Base-by-base conservation (phyloP, 306 rosid genomes). In the Lotus japonicus region DNA sequence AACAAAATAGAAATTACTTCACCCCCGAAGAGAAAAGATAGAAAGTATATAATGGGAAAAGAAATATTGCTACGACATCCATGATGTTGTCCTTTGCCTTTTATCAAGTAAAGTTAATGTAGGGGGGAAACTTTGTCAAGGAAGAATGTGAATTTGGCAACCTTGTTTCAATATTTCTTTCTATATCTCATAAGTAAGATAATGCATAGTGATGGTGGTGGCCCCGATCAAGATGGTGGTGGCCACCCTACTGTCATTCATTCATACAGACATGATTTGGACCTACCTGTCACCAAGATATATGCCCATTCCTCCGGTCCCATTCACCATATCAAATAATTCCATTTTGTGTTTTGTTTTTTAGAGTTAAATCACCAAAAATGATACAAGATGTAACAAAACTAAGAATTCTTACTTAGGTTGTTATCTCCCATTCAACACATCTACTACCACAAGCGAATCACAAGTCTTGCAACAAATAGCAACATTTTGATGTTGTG, bases 201-300 rank as follows among this genome's bases (percentile, higher is more conserved):
- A 39, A 64, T 65, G 68, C 31, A 35, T 18, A 23, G 26, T 26
- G 3, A 21, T 44, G 43, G 17, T 19, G n/a, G n/a, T n/a, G n/a
- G n/a, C n/a, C n/a, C n/a, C n/a, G n/a, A n/a, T n/a, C n/a, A n/a
- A n/a, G n/a, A n/a, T n/a, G 45, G 77, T 72, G 80, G 84, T 46
- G 84, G 83, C 73, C 84, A 64, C 44, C 77, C 53, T 57, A 44
- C 54, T 68, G 85, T 80, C 64, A 26, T 26, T 26, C 33, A 26
- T 26, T 26, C 33, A 54, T 18, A 51, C 53, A 68, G 81, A 72
- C 85, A 70, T 62, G 62, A 63, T 64, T 71, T 76, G 83, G 73
- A 79, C 86, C 88, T 68, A 79, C 86, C 31, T 86, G 88, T 81
- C 78, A 75, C 58, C 48, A 45, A 79, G 80, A 70, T 76, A 80